Evolutionary conservation across 192 early-diverging fungal genomes (phyloP).

Genomic region (Entomortierella chlamydospora): DNA sequence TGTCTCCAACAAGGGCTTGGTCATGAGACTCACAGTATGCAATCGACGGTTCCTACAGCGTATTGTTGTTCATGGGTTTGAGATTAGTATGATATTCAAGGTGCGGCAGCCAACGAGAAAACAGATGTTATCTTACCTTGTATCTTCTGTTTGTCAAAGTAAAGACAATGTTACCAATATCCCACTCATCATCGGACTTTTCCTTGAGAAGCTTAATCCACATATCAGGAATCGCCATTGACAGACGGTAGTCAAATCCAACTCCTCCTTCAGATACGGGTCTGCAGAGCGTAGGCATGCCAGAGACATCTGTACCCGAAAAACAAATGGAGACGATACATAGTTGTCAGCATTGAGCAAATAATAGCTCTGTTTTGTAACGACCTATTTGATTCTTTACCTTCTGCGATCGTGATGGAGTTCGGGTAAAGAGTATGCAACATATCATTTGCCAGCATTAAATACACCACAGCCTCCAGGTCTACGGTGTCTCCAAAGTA

Average conservation of each 20-base stretch:
- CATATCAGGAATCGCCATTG: constrained; percentile 98
- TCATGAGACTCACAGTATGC: constrained; percentile 97
- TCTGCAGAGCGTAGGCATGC: constrained; percentile 95
- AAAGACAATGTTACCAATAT: constrained; percentile 86
- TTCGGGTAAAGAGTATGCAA: constrained; percentile 83
- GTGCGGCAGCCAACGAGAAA: too few relatives aligned
- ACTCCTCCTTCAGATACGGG: constrained; percentile 89
- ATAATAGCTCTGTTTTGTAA: neutral
- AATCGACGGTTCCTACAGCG: constrained; percentile 86
- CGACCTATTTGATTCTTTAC: constrained; percentile 49
- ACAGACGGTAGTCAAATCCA: constrained; percentile 96
- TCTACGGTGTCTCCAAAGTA: constrained; percentile 93
- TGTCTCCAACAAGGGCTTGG: constrained; percentile 98
- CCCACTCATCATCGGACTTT: constrained; percentile 90
- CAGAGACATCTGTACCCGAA: constrained; percentile 91
- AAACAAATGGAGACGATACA: neutral
- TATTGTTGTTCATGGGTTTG: too few relatives aligned
- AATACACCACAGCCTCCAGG: constrained; percentile 86
- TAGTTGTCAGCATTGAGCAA: neutral
- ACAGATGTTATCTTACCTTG: too few relatives aligned
- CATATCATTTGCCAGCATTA: constrained; percentile 80
- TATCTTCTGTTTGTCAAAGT: constrained; percentile 92
- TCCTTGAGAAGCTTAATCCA: constrained; percentile 99
- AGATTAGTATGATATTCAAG: neutral
- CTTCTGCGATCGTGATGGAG: constrained; percentile 92